Evolutionary conservation across 2,329 filamentous ascomycete species (phyloP).

Genomic region (Aspergillus japonicus): DNA sequence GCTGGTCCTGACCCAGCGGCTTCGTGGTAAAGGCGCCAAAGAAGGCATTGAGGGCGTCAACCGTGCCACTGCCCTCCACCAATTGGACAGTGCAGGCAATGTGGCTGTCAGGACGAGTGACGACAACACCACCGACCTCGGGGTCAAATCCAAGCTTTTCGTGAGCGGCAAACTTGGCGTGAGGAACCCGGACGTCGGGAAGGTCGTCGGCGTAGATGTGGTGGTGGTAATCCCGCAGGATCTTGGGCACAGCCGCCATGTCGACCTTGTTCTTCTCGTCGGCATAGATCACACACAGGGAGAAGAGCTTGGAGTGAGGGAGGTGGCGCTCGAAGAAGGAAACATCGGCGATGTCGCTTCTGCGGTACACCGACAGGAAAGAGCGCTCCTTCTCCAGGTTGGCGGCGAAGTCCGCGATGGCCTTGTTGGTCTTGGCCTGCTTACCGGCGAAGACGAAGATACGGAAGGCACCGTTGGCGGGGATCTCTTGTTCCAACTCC

Average conservation of each 20-base stretch:
- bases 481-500: constrained; percentile 85
- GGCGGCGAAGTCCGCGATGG: constrained; percentile 68
- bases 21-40: constrained; percentile 72
- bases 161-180: constrained; percentile 73
- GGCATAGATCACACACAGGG: constrained; percentile 73
- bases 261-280: constrained; percentile 67
- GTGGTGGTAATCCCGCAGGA: constrained; percentile 73
- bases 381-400: constrained; percentile 65
- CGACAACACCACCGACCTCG: constrained; percentile 73
- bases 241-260: constrained; percentile 67
- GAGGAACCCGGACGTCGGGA: constrained; percentile 67
- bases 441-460: constrained; percentile 82
- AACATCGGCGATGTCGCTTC: constrained; percentile 61
- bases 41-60: constrained; percentile 79
- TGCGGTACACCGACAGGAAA: constrained; percentile 68
- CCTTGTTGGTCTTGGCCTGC: constrained; percentile 57
- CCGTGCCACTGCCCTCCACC: constrained; percentile 73
- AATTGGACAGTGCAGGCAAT: constrained; percentile 73
- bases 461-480: constrained; percentile 82
- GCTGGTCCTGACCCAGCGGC: constrained; percentile 36
- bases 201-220: constrained; percentile 86
- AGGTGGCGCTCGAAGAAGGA: constrained; percentile 79
- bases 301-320: constrained; percentile 80
- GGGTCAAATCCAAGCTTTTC: constrained; percentile 80
- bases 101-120: constrained; percentile 85